Evolutionary conservation across 345 rosid genomes (phyloP).

Genomic region (Kernera saxatilis): DNA sequence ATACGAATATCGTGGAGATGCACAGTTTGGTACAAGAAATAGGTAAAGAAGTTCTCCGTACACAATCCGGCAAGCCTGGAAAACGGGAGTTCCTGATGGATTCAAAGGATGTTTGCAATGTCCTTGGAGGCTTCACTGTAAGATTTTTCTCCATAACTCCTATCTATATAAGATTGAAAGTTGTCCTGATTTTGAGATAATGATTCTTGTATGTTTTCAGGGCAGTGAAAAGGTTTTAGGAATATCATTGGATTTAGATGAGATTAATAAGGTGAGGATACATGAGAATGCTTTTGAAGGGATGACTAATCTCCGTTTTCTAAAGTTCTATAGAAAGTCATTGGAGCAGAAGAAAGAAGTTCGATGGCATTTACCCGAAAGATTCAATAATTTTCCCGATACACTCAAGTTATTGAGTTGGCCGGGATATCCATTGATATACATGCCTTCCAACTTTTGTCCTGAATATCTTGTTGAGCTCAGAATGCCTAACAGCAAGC

Average conservation of each 20-base stretch:
- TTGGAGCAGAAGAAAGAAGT: background rate
- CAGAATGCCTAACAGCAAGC: background rate
- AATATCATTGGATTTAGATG: background rate
- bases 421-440: conserved; percentile 6
- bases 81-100: conserved; percentile 13
- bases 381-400: background rate
- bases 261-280: background rate
- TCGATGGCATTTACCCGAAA: background rate
- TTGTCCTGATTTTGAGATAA: background rate
- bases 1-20: conserved; percentile 1
- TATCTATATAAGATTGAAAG: background rate
- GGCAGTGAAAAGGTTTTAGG: conserved; percentile 25
- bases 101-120: conserved; percentile 14
- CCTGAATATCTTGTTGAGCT: background rate
- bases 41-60: conserved; percentile 16
- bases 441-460: conserved; percentile 3
- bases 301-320: conserved; percentile 19
- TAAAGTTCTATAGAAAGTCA: background rate
- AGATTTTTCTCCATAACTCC: background rate
- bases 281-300: background rate
- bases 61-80: conserved; percentile 3
- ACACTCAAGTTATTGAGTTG: conserved; percentile 10
- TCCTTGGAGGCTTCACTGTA: background rate
- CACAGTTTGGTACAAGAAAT: conserved; percentile 27
- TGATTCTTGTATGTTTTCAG: conserved; percentile 3